These are phyloP conservation scores for Talaromyces liani DNA, from an alignment of 495 filamentous ascomycete genomes.

Conservation along the genomic window DNA sequence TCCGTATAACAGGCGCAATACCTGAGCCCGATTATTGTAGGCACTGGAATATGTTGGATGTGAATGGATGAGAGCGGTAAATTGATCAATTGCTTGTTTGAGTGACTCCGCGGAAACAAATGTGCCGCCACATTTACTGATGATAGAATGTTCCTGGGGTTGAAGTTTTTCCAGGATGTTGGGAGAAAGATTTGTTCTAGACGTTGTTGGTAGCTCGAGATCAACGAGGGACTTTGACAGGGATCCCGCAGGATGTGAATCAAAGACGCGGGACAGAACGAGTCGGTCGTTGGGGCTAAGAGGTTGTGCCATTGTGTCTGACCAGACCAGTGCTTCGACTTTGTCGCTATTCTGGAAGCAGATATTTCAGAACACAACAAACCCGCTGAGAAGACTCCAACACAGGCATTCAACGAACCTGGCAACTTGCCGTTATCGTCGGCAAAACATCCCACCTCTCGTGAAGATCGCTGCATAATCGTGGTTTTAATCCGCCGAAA, in stretches of 20 bases:
- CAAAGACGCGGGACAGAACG: background rate
- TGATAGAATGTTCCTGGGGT: background rate
- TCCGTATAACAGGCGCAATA: no score
- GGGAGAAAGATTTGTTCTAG: background rate
- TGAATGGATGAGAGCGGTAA: no score
- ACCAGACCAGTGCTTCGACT: background rate
- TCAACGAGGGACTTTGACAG: background rate
- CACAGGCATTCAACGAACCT: background rate
- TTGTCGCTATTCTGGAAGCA: no score
- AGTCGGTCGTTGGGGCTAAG: background rate
- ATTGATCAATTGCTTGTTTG: background rate
- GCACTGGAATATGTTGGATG: no score
- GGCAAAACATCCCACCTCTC: background rate
- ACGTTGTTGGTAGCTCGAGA: constrained; percentile 38
- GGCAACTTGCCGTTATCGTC: background rate
- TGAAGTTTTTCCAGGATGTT: background rate
- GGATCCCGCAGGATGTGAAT: background rate
- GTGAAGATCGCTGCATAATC: background rate
- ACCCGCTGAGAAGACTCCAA: background rate
- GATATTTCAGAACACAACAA: no score
- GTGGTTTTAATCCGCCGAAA: background rate
- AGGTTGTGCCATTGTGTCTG: background rate
- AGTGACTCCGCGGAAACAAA: background rate
- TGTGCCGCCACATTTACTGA: background rate
- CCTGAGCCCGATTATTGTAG: no score